Evolutionary conservation across 2,329 filamentous ascomycete genomes (phyloP).

Genomic region (Bipolaris sorokiniana): DNA sequence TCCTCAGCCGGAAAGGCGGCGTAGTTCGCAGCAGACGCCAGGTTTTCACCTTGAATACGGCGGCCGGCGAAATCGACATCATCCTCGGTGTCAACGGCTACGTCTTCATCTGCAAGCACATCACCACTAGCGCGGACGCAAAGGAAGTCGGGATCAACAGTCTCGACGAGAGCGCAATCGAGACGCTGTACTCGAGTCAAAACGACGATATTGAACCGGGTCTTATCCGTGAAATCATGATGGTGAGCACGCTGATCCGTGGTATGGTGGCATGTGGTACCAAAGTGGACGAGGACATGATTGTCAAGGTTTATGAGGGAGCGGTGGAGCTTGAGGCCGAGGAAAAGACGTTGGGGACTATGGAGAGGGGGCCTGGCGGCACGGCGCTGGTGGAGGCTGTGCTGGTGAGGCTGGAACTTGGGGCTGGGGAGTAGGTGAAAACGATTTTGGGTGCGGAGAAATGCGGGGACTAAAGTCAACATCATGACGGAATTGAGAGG

Average conservation of each 20-base stretch:
- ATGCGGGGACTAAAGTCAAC: no score
- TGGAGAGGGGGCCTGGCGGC: constrained; percentile 38
- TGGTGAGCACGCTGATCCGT: constrained; percentile 79
- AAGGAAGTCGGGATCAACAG: constrained; percentile 73
- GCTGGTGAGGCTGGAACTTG: constrained; percentile 36
- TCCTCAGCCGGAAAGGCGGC: constrained; percentile 61
- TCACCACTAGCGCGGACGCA: constrained; percentile 63
- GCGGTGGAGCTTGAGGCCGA: constrained; percentile 75
- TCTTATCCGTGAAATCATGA: constrained; percentile 85
- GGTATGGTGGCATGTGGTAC: constrained; percentile 82
- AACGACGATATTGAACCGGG: constrained; percentile 82
- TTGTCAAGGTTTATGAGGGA: constrained; percentile 80
- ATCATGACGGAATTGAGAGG: no score
- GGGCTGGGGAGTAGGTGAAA: constrained; percentile 16
- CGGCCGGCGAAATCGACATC: constrained; percentile 75
- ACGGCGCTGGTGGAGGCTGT: constrained; percentile 44
- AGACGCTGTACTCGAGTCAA: constrained; percentile 90
- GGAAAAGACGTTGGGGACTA: constrained; percentile 62
- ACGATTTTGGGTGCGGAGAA: constrained; percentile 11
- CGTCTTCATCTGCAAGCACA: constrained; percentile 90
- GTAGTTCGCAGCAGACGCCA: constrained; percentile 85
- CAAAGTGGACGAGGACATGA: constrained; percentile 87
- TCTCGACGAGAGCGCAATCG: constrained; percentile 84
- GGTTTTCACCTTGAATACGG: constrained; percentile 74
- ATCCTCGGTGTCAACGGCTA: constrained; percentile 95